Evolutionary conservation across 192 early-diverging fungal species (phyloP), one percentile per base, ranked within the genome.

Genomic region (Podila horticola): DNA sequence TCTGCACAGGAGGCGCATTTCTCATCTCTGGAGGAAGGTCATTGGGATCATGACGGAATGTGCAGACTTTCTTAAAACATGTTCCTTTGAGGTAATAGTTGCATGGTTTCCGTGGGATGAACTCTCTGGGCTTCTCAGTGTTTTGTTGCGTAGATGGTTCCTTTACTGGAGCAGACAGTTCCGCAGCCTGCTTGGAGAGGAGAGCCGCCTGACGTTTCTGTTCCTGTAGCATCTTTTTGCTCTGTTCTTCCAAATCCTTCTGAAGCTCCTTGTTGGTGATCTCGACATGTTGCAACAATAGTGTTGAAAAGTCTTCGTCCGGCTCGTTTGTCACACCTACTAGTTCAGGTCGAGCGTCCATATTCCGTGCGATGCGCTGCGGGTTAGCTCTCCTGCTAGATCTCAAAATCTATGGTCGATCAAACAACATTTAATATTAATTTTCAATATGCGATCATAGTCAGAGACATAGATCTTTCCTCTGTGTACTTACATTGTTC

Each of bases 331-430:
- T 64, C 15, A 71, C 50, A 20, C 75, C 75, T 0, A 79, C 75
- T 9, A 70, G 68, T 48, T 79, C 75, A 22, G 75, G 69, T 22
- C 22, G 70, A 33, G 69, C 75, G 24, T 79, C 75, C 26, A 79
- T 50, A 38, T 66, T 68, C 50, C 66, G 64, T 38, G 29, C 52
- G 34, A 45, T 57, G 0, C 4, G 48, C 41, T 74, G 72, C 22
- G 64, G 52, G 7, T 66, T 57, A 22, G 28, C n/a, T 6, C 55
- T 69, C 67, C 34, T 60, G 33, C 67, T 69, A 20, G 48, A 28
- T 22, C 20, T 50, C 24, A 51, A 5, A 31, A 24, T 51, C 28
- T 28, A 66, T 50, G 49, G 29, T n/a, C n/a, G n/a, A 45, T 45
- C 3, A 45, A 45, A 45, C 41, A 17, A 45, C 22, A 17, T 15